Base-by-base conservation (phyloP, 2,329 filamentous ascomycete genomes). In the Ilyonectria robusta region DNA sequence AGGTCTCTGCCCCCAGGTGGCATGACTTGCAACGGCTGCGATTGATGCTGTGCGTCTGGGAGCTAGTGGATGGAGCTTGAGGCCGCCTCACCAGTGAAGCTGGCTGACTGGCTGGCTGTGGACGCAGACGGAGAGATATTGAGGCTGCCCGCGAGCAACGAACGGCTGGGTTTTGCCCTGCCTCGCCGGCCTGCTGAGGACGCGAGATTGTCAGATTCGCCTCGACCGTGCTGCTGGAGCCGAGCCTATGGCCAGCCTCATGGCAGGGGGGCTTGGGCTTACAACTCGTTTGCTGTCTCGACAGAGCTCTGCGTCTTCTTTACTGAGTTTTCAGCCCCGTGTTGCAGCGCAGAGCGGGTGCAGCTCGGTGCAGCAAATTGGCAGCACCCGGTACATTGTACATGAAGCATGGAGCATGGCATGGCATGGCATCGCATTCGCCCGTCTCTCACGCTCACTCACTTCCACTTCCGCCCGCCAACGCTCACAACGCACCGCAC, bases 1-100 rank as follows among this genome's bases (percentile, higher is more conserved):
- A 42, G 40, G 47, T 50, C 21, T 51, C 50, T 53, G 44, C 40
- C 44, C 29, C 29, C 15, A 56, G 68, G 75, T 72, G 72, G 75
- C 72, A 76, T 76, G 75, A 76, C 75, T 70, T 74, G 65, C 69
- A 71, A 74, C 71, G 64, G 71, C 73, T 76, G 75, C 73, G 67
- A 67, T 62, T 65, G 59, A 68, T 74, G 66, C 73, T 76, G 75
- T 72, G 62, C 66, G 68, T 74, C 67, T 47, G 46, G 21, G 53
- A 54, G 48, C 48, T 57, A 62, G 40, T 17, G 55, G 23, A 55
- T 33, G 44, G 35, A 40, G 13, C 33, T n/a, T 13, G 51, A 40
- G 37, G 31, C 19, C 56, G 29, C 44, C 59, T 17, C 17, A 33
- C 53, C 35, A 26, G 26, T 7, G 19, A 50, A 50, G 40, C n/a